Evolutionary conservation across 176 grass and related monocot genomes (phyloP).

Genomic region (Pontederia paniculata): DNA sequence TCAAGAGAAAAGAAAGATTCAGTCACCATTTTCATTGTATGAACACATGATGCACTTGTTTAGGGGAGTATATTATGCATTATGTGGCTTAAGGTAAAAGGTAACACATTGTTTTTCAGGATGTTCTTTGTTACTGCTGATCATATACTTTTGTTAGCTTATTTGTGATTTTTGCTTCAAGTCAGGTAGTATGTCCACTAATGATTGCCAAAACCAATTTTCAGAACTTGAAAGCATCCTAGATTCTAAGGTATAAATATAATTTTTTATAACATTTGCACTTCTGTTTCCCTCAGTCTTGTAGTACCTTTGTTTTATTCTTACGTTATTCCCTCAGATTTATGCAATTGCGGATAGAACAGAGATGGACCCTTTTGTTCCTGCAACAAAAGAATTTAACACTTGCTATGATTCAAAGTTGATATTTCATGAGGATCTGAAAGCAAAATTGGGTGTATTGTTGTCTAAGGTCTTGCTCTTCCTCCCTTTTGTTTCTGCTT

Average conservation of each 20-base stretch:
- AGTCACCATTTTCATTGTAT: no score
- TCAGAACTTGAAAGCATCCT: slow-evolving; percentile 64
- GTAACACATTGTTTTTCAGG: no score
- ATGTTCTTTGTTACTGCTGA: no score
- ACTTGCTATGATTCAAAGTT: slow-evolving; percentile 51
- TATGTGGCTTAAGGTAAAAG: no score
- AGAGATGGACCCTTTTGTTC: slow-evolving; percentile 58
- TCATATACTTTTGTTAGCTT: no score
- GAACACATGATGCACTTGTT: no score
- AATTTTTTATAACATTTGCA: no score
- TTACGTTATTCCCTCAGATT: slow-evolving; percentile 33
- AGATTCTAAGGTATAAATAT: slow-evolving; percentile 55
- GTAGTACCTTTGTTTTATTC: no score
- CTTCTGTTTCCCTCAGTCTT: no score
- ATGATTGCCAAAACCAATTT: slow-evolving; percentile 65
- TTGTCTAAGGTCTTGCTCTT: slow-evolving; percentile 26
- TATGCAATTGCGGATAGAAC: slow-evolving; percentile 55
- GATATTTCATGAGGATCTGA: slow-evolving; percentile 45
- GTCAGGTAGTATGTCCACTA: slow-evolving; percentile 47
- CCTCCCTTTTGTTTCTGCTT: background rate
- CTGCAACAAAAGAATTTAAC: slow-evolving; percentile 54
- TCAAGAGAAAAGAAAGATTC: no score
- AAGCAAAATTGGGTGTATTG: slow-evolving; percentile 31
- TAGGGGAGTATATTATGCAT: no score
- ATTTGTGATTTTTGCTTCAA: background rate